Evolutionary conservation across 1,284 basidiomycete species (phyloP).

Genomic region (Stereum hirsutum): DNA sequence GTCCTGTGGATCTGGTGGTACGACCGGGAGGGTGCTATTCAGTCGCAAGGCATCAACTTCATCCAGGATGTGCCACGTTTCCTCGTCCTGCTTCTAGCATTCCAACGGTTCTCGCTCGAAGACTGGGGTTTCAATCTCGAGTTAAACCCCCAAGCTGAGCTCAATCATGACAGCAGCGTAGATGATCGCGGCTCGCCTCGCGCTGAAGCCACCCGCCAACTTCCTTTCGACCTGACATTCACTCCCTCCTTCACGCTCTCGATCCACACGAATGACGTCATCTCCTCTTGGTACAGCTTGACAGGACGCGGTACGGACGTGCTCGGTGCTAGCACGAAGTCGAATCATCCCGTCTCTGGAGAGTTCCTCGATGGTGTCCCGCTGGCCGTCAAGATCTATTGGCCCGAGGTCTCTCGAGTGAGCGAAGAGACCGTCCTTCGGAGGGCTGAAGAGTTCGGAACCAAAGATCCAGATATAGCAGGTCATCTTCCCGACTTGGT

Average conservation of each 20-base stretch:
- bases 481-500: neutral
- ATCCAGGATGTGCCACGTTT: conserved; percentile 2
- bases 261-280: neutral
- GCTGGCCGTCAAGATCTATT: neutral
- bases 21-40: conserved; percentile 2
- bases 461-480: neutral
- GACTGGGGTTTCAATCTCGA: conserved; percentile 1
- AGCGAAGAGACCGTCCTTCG: neutral
- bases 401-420: neutral
- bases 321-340: neutral
- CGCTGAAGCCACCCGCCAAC: too few species aligned
- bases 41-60: conserved; percentile 2
- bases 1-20: conserved; percentile 4
- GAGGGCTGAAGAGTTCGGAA: neutral
- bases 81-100: conserved; percentile 1
- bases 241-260: neutral
- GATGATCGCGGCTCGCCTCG: neutral
- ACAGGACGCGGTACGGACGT: neutral
- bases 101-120: conserved; percentile 2
- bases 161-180: neutral
- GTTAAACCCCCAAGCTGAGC: neutral
- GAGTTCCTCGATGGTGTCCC: neutral
- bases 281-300: neutral
- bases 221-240: neutral
- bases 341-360: neutral